phyloP scores from a whole-genome alignment of 306 rosid species.

The Lathyrus aphaca region DNA sequence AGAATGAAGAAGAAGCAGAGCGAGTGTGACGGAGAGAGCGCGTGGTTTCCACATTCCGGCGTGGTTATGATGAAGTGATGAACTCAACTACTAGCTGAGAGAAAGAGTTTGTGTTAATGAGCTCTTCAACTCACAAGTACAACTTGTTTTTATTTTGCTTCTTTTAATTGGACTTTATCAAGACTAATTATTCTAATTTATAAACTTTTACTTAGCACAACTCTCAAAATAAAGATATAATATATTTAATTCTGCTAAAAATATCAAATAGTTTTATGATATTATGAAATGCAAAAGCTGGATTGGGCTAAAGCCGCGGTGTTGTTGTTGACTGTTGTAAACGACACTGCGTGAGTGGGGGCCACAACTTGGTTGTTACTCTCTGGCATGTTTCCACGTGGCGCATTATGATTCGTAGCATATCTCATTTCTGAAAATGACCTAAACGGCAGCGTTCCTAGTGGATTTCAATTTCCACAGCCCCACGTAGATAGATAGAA shows the following conservation, averaged over 20 bases:
- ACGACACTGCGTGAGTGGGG: conserved; percentile 44
- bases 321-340: conserved; percentile 6
- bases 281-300: conserved; percentile 44
- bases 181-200: no score
- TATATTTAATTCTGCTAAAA: no score
- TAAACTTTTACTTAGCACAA: no score
- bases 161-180: neutral
- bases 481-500: conserved; percentile 2
- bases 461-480: conserved; percentile 39
- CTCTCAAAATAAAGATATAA: no score
- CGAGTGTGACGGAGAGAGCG: conserved; percentile 44
- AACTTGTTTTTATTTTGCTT: neutral
- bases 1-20: conserved; percentile 54
- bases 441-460: conserved; percentile 25
- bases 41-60: conserved; percentile 72
- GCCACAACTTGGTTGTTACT: conserved; percentile 51
- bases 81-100: neutral
- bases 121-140: neutral
- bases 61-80: conserved; percentile 7
- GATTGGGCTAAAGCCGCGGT: conserved; percentile 42
- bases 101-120: neutral
- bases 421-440: conserved; percentile 37
- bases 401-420: neutral
- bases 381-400: conserved; percentile 54
- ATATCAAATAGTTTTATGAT: no score